Base-by-base conservation (phyloP, 129 eudicot genomes). In the Helianthus annuus region DNA sequence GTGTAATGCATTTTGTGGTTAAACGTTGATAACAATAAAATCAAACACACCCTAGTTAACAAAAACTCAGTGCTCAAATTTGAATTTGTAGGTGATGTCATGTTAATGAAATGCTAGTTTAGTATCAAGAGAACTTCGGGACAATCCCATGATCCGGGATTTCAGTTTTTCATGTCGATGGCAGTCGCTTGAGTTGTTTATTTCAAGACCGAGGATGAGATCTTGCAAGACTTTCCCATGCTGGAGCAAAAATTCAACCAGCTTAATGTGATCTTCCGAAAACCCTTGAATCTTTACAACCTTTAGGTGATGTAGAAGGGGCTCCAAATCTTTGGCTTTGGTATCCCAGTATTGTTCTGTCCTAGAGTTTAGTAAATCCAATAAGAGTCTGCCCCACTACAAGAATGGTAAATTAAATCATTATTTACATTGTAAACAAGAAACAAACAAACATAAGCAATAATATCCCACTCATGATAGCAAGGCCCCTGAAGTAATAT, bases 141-240 rank as follows among this genome's bases (percentile, higher is more conserved):
- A 53, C 51, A 88, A 86, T 13, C 84, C 85, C 88, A 82, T 84
- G 32, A 91, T 84, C 66, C 73, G 84, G 4, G 84, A 82, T 74
- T 82, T 88, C 56, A 91, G 81, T 52, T 78, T 86, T 48, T 88
- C 89, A 13, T 80, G 71, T n/a, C 79, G 75, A 71, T 66, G 79
- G 42, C 78, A 78, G 52, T 81, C 81, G 76, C 79, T 81, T 42
- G 76, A 69, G 69, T 70, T 75, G 52, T 57, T 34, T 4, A 78
- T 69, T 24, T 57, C 77, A 22, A 82, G 48, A 68, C 61, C 70
- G 16, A 91, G 77, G 34, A 78, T 79, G 71, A 91, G 59, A 68
- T 88, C 81, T 64, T 84, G 88, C 87, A 91, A 69, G 46, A 60
- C 87, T 38, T 77, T 81, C 56, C 88, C 92, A 80, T 91, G 84